A percentile compares a stretch with the other conserved stretches of the same genome.
These are phyloP conservation scores for Actinidia arguta DNA, from an alignment of 179 eudicot species.

Conservation along the genomic window DNA sequence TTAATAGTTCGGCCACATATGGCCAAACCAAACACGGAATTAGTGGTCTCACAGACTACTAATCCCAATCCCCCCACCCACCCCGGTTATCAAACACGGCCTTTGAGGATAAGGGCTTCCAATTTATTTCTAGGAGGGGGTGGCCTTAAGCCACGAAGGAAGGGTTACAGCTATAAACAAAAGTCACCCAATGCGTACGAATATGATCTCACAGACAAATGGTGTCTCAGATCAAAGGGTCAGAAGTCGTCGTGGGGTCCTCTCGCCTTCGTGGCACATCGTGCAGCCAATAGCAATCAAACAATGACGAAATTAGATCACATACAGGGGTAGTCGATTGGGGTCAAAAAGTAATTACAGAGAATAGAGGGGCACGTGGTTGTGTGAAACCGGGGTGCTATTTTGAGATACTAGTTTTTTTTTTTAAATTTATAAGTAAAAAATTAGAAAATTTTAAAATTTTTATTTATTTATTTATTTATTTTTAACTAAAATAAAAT, in stretches of 20 bases:
- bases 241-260: not conserved
- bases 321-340: not conserved
- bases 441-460: too few species aligned
- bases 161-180: not conserved
- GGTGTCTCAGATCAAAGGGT: not conserved
- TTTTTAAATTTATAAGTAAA: too few species aligned
- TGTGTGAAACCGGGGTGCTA: slow-evolving; percentile 35
- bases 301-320: slow-evolving; percentile 12
- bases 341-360: not conserved
- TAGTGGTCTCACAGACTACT: too few species aligned
- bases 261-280: not conserved
- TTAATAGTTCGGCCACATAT: too few species aligned
- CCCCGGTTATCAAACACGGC: too few species aligned
- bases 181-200: not conserved
- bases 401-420: too few species aligned
- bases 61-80: not conserved
- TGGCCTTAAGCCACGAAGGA: slow-evolving; percentile 5
- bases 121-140: not conserved
- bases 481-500: too few species aligned
- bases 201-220: not conserved
- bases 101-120: not conserved
- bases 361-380: not conserved
- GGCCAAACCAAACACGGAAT: too few species aligned
- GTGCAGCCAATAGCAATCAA: slow-evolving; percentile 7
- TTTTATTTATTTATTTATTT: too few species aligned